Conservation (phyloP, 305 asterid species). For the Solanum hybrid region DNA sequence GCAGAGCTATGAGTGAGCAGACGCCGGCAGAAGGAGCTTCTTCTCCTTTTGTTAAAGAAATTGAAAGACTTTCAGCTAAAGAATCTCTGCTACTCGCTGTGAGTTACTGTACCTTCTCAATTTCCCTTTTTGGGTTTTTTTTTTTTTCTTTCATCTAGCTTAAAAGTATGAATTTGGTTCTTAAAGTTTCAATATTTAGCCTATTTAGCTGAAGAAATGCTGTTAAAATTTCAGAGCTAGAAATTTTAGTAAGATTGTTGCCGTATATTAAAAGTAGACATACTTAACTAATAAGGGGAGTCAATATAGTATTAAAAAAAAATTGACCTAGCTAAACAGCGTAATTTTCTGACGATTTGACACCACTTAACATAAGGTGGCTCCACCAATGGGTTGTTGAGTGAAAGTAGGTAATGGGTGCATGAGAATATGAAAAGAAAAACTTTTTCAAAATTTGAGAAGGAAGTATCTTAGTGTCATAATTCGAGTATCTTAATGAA, state of each 20-base stretch:
- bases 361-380: neutral
- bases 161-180: neutral
- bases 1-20: constrained; percentile 52
- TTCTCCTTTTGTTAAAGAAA: constrained; percentile 71
- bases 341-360: neutral
- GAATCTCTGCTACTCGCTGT: constrained; percentile 83
- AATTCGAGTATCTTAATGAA: neutral
- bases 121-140: neutral
- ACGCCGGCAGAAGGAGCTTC: constrained; percentile 59
- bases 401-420: neutral
- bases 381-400: neutral
- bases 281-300: neutral
- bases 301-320: no score
- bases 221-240: neutral
- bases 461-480: neutral
- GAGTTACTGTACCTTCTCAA: neutral
- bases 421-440: neutral
- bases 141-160: neutral
- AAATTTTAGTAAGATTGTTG: neutral
- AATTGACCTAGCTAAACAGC: neutral
- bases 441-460: neutral
- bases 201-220: neutral
- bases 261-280: neutral
- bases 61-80: constrained; percentile 80
- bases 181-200: neutral